These are phyloP conservation scores for Pichia pseudocactophila DNA, from an alignment of 805 yeast species.

Conservation along the genomic window DNA sequence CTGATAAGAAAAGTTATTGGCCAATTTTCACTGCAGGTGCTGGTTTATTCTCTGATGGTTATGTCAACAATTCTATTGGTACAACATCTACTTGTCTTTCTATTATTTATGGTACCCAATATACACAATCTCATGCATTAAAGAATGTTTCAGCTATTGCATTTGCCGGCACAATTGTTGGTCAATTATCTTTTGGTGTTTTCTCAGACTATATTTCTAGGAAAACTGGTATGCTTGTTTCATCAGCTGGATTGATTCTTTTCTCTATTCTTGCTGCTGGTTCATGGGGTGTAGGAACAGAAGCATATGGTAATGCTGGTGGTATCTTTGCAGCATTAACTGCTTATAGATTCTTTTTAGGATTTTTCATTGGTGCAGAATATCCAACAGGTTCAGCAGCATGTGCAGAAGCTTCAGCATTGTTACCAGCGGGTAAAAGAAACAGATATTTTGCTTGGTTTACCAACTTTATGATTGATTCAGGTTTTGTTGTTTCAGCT, in stretches of 20 bases:
- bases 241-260: conserved; percentile 50
- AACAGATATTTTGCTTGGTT: conserved; percentile 86
- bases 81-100: conserved; percentile 66
- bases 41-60: conserved; percentile 90
- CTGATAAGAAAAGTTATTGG: conserved; percentile 33
- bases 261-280: conserved; percentile 77
- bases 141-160: conserved; percentile 80
- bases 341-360: conserved; percentile 76
- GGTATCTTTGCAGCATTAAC: conserved; percentile 83
- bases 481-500: conserved; percentile 75
- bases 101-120: conserved; percentile 54
- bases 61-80: conserved; percentile 76
- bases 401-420: conserved; percentile 81
- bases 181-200: conserved; percentile 75
- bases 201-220: conserved; percentile 74
- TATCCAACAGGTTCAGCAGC: conserved; percentile 92
- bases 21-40: conserved; percentile 82
- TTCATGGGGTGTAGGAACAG: conserved; percentile 67
- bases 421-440: conserved; percentile 72
- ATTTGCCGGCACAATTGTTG: conserved; percentile 85
- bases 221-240: conserved; percentile 72
- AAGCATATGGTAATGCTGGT: conserved; percentile 40
- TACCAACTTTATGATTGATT: conserved; percentile 81
- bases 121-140: conserved; percentile 57
- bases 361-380: conserved; percentile 91